phyloP scores from a whole-genome alignment of 768 basidiomycete genomes.

The Pisolithus sp. region DNA sequence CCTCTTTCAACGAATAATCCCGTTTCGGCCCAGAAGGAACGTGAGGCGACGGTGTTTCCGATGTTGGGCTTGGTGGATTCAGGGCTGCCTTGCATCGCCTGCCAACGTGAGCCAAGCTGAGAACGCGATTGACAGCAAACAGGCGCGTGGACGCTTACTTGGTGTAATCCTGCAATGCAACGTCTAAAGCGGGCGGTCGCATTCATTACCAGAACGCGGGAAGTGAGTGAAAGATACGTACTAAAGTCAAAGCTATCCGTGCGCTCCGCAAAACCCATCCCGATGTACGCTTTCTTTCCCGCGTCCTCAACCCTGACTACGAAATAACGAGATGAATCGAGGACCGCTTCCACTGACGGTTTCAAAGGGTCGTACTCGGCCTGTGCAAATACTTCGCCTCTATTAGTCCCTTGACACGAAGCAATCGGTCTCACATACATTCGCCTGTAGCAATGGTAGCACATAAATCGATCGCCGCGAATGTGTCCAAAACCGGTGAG shows the following conservation, averaged over 20 bases:
- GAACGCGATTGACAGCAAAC: not conserved
- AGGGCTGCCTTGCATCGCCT: slow-evolving; percentile 63
- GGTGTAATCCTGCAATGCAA: slow-evolving; percentile 80
- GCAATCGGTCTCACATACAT: slow-evolving; percentile 39
- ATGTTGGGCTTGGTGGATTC: slow-evolving; percentile 41
- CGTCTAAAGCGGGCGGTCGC: slow-evolving; percentile 42
- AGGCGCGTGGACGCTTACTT: slow-evolving; percentile 41
- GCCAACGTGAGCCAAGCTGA: not conserved
- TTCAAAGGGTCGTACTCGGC: slow-evolving; percentile 73
- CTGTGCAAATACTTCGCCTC: slow-evolving; percentile 70
- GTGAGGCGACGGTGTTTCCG: slow-evolving; percentile 53
- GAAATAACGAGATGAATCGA: slow-evolving; percentile 94
- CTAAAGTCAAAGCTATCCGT: slow-evolving; percentile 91
- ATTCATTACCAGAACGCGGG: slow-evolving; percentile 1
- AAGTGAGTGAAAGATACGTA: slow-evolving; percentile 33
- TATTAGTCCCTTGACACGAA: slow-evolving; percentile 5
- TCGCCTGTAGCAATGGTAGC: slow-evolving; percentile 41
- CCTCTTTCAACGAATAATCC: slow-evolving; percentile 91
- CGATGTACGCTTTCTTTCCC: slow-evolving; percentile 86
- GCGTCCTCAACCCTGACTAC: slow-evolving; percentile 86
- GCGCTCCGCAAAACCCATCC: slow-evolving; percentile 87
- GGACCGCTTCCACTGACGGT: slow-evolving; percentile 88
- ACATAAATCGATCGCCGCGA: slow-evolving; percentile 2
- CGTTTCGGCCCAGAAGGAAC: slow-evolving; percentile 78
- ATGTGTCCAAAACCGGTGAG: slow-evolving; percentile 3